Evolutionary conservation across 108 stramenopile genomes (phyloP).

Genomic region (Pelagomonas calceolata): DNA sequence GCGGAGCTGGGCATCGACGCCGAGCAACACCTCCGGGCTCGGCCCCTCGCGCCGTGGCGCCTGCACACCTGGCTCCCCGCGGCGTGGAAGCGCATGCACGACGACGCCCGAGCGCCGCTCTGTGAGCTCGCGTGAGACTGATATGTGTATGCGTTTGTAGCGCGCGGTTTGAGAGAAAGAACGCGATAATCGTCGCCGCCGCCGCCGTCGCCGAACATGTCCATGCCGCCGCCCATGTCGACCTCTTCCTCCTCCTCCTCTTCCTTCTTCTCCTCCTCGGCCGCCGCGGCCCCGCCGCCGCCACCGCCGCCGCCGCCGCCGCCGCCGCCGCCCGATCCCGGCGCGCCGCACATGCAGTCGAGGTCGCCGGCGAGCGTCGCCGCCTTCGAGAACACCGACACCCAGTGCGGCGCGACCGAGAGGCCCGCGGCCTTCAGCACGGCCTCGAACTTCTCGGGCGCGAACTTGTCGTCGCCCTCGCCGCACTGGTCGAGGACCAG

Average conservation of each 20-base stretch:
- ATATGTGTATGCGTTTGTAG: too few species aligned
- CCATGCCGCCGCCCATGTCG: constrained; percentile 30
- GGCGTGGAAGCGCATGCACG: too few species aligned
- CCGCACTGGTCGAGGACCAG: background rate
- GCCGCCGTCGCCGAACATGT: constrained; percentile 10
- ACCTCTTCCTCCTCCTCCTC: constrained; percentile 29
- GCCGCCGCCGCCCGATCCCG: background rate
- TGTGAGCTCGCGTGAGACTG: too few species aligned
- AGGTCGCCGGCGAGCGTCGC: background rate
- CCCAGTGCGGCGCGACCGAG: background rate
- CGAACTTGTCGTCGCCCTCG: background rate
- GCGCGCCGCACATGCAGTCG: background rate
- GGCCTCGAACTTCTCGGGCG: background rate
- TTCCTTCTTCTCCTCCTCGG: constrained; percentile 25
- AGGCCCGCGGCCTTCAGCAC: background rate
- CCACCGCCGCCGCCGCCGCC: constrained; percentile 15
- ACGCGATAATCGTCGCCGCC: background rate
- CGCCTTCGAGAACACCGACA: background rate
- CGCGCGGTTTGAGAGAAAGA: too few species aligned
- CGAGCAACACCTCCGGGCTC: too few species aligned
- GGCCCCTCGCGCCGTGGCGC: too few species aligned
- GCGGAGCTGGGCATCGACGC: too few species aligned
- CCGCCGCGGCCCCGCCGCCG: constrained; percentile 18
- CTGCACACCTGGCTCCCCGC: too few species aligned
- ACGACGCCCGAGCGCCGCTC: too few species aligned